A percentile compares a stretch with the other conserved stretches of the same genome.
Conservation (phyloP, 306 rosid species). For the Abrus precatorius region DNA sequence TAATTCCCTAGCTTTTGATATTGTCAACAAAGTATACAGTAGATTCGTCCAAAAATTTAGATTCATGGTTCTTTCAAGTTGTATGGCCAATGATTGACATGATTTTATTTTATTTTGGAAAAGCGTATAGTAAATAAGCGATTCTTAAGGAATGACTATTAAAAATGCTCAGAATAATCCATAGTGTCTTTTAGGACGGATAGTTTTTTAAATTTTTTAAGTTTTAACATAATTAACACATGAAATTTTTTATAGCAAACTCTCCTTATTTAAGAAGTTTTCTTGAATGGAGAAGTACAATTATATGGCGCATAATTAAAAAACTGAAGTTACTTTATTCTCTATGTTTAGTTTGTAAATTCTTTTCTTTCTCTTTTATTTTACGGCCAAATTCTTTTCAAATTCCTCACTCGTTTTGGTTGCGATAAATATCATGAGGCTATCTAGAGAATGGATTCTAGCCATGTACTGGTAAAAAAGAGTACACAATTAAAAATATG, state of each 20-base stretch:
- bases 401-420: constrained; percentile 28
- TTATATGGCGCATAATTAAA: constrained; percentile 18
- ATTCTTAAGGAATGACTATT: not conserved
- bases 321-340: constrained; percentile 11
- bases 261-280: constrained; percentile 1
- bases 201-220: not conserved
- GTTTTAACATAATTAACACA: not conserved
- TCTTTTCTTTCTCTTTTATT: not conserved
- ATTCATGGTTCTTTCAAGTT: not conserved
- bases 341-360: not conserved
- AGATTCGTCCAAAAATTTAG: not conserved
- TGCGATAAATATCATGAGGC: constrained; percentile 11
- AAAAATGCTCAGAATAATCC: not conserved
- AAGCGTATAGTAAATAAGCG: not conserved
- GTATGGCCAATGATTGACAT: not conserved
- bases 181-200: not conserved
- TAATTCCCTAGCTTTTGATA: constrained; percentile 39
- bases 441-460: not conserved
- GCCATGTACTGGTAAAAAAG: not conserved
- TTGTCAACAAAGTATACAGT: constrained; percentile 2
- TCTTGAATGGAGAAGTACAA: not conserved
- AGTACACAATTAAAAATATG: too few relatives aligned
- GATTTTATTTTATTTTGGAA: not conserved
- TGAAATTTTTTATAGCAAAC: not conserved
- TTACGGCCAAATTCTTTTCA: not conserved